Percentiles rank a stretch among this genome's conserved stretches.
Conservation (phyloP, 1,139 yeast species). For the Casaregolazyma lundiana region DNA sequence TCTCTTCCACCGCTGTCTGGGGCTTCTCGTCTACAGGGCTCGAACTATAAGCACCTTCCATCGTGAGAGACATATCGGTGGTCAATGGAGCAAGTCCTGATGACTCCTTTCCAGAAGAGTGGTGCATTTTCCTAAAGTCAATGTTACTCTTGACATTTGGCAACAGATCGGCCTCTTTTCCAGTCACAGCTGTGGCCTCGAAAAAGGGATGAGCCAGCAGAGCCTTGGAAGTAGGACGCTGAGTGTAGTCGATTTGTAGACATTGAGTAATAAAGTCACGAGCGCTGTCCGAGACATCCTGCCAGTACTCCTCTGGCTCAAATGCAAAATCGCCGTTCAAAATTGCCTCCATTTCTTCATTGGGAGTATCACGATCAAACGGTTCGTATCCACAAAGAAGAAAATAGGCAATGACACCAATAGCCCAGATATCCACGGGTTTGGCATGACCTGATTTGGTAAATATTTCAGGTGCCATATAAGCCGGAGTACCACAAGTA, state of each 20-base stretch:
- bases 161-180: conserved; percentile 31
- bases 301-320: conserved; percentile 60
- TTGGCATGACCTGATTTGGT: conserved; percentile 51
- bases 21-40: conserved; percentile 28
- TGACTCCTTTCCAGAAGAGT: conserved; percentile 13
- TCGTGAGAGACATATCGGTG: conserved; percentile 20
- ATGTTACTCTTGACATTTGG: conserved; percentile 34
- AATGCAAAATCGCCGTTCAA: conserved; percentile 51
- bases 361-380: conserved; percentile 69
- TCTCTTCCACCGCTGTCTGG: not conserved
- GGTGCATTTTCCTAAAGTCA: conserved; percentile 22
- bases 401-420: conserved; percentile 69
- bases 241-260: conserved; percentile 43
- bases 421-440: conserved; percentile 71
- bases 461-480: conserved; percentile 69
- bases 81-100: conserved; percentile 8
- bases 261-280: conserved; percentile 57
- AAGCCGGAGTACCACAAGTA: conserved; percentile 64
- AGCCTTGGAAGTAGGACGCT: conserved; percentile 47
- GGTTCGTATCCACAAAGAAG: conserved; percentile 75
- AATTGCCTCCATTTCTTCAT: conserved; percentile 65
- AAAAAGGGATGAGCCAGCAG: conserved; percentile 50
- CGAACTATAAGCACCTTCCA: conserved; percentile 35
- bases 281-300: conserved; percentile 49
- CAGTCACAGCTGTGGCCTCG: conserved; percentile 13